Conservation (phyloP, 2,329 filamentous ascomycete species). For the Clarireedia sp. region DNA sequence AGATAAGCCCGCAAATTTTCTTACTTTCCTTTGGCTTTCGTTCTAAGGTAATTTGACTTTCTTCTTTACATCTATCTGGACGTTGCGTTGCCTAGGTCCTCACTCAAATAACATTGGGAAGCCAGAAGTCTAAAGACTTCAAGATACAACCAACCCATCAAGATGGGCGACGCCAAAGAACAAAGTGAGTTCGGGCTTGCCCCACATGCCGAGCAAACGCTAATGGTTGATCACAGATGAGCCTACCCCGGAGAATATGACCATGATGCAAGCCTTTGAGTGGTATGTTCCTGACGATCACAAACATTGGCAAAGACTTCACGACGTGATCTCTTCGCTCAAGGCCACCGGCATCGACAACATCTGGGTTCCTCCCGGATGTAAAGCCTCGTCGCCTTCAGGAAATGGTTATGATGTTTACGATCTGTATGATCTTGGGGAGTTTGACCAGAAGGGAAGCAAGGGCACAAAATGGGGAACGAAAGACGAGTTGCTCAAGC, state of each 20-base stretch:
- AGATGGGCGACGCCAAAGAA: slow-evolving; percentile 3
- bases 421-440: slow-evolving; percentile 62
- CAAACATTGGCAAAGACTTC: slow-evolving; percentile 53
- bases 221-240: slow-evolving; percentile 11
- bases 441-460: slow-evolving; percentile 63
- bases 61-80: no score
- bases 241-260: slow-evolving; percentile 38
- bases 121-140: no score
- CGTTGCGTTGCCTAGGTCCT: no score
- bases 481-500: slow-evolving; percentile 49
- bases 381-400: slow-evolving; percentile 53
- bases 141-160: neutral
- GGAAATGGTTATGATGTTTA: slow-evolving; percentile 65
- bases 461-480: slow-evolving; percentile 61
- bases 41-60: no score
- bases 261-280: slow-evolving; percentile 64
- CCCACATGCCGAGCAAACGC: neutral
- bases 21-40: no score
- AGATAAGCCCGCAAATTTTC: neutral
- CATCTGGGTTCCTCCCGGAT: slow-evolving; percentile 64
- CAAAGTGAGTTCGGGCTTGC: neutral
- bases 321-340: slow-evolving; percentile 42
- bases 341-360: slow-evolving; percentile 53
- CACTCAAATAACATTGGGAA: no score
- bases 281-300: slow-evolving; percentile 60